Conservation (phyloP, 2,329 filamentous ascomycete genomes). For the Huntiella bhutanensis region DNA sequence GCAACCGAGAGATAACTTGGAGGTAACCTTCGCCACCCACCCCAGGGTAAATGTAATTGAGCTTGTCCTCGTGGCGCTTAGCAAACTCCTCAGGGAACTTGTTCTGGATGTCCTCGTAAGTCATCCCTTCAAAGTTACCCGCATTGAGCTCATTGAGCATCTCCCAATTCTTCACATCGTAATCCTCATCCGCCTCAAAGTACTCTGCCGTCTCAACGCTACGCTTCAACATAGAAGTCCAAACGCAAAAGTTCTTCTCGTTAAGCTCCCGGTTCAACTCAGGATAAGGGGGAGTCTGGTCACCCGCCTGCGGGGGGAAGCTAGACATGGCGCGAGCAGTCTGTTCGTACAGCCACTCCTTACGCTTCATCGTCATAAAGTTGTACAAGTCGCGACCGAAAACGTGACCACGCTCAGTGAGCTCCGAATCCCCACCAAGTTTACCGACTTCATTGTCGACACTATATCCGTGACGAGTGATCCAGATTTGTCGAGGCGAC, state of each 20-base stretch:
- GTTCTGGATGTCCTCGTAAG: constrained; percentile 74
- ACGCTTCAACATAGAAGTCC: constrained; percentile 92
- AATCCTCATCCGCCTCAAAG: constrained; percentile 82
- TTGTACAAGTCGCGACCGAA: constrained; percentile 65
- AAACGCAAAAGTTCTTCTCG: constrained; percentile 88
- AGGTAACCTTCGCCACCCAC: constrained; percentile 92
- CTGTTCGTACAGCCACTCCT: constrained; percentile 68
- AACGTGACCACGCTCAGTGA: constrained; percentile 60
- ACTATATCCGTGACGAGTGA: constrained; percentile 86
- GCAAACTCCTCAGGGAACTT: constrained; percentile 64
- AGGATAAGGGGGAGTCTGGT: constrained; percentile 87
- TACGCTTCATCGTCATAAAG: constrained; percentile 67
- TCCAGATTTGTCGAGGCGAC: constrained; percentile 91
- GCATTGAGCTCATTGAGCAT: constrained; percentile 96
- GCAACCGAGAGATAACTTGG: constrained; percentile 86
- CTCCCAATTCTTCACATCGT: constrained; percentile 92
- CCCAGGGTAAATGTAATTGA: constrained; percentile 90
- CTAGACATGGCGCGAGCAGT: constrained; percentile 57
- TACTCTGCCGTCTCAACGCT: constrained; percentile 73
- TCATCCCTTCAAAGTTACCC: constrained; percentile 83
- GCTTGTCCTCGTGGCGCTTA: constrained; percentile 66
- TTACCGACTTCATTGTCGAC: constrained; percentile 71
- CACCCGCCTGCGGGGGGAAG: constrained; percentile 79
- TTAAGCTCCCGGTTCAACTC: constrained; percentile 52
- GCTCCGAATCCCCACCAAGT: constrained; percentile 73